phyloP scores from a whole-genome alignment of 192 early-diverging fungal genomes.

The Coemansia sp. region DNA sequence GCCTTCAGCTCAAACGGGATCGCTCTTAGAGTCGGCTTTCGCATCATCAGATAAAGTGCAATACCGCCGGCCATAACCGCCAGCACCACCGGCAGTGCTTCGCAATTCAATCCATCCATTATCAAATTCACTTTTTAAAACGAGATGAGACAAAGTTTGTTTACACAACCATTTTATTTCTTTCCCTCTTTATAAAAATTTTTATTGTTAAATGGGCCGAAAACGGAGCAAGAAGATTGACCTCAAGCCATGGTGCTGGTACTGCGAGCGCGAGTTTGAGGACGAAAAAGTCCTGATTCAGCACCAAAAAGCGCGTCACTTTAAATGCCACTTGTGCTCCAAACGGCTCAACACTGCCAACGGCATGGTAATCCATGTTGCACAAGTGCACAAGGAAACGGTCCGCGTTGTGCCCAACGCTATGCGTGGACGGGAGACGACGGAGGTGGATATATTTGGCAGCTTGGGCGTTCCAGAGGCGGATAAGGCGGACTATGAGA shows the following conservation, averaged over 20 bases:
- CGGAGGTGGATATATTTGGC: constrained; percentile 94
- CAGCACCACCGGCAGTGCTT: constrained; percentile 19
- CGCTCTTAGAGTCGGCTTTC: constrained; percentile 13
- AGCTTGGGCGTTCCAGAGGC: constrained; percentile 88
- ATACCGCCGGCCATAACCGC: constrained; percentile 24
- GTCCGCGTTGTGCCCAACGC: constrained; percentile 79
- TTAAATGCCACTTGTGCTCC: constrained; percentile 83
- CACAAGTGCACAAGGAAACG: constrained; percentile 92
- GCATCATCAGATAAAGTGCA: constrained; percentile 22
- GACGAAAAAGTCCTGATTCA: constrained; percentile 91
- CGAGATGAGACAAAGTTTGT: background rate
- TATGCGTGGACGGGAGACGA: constrained; percentile 74
- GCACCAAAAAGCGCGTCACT: constrained; percentile 93
- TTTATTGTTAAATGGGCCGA: constrained; percentile 26
- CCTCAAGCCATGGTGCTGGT: constrained; percentile 83
- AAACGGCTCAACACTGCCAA: constrained; percentile 86
- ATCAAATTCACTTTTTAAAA: background rate
- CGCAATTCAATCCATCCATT: constrained; percentile 16
- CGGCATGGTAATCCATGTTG: constrained; percentile 86
- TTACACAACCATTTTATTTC: background rate
- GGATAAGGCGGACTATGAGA: constrained; percentile 71
- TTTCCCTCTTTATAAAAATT: constrained; percentile 3
- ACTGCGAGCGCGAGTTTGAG: constrained; percentile 95
- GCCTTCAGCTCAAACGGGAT: constrained; percentile 46
- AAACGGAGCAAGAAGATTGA: constrained; percentile 72